Evolutionary conservation across 169 alveolate species (phyloP).

Genomic region (Plasmodium vivax): DNA sequence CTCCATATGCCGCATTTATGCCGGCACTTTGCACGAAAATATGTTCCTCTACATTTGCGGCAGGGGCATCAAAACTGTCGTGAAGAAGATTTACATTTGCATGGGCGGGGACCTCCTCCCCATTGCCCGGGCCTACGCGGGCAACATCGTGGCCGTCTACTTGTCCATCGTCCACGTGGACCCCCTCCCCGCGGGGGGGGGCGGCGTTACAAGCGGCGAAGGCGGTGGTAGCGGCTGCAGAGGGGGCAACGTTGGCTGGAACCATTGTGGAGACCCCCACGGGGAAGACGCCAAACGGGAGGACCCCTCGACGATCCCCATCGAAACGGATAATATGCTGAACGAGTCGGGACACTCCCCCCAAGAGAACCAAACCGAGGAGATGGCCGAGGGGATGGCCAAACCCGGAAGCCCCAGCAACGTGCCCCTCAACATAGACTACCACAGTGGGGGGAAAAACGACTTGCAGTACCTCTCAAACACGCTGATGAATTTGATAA

Average conservation of each 20-base stretch:
- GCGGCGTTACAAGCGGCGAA: neutral
- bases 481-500: conserved; percentile 69
- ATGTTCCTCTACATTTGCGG: conserved; percentile 84
- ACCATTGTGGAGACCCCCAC: neutral
- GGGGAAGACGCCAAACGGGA: neutral
- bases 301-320: neutral
- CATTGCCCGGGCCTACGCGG: conserved; percentile 81
- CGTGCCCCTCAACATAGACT: neutral
- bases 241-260: neutral
- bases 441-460: neutral
- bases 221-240: neutral
- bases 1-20: conserved; percentile 75
- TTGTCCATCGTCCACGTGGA: conserved; percentile 62
- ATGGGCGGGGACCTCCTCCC: conserved; percentile 89
- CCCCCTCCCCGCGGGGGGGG: neutral
- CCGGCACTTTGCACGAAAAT: conserved; percentile 83
- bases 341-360: neutral
- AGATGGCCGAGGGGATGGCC: neutral
- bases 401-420: neutral
- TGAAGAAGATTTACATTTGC: conserved; percentile 77
- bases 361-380: neutral
- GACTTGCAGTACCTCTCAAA: conserved; percentile 69
- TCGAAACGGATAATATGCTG: neutral
- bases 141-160: conserved; percentile 85
- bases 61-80: conserved; percentile 37